Percentiles rank a stretch among this genome's conserved stretches.
Evolutionary conservation across 139 green algal genomes (phyloP).

Genomic region (Chlorella vulgaris): DNA sequence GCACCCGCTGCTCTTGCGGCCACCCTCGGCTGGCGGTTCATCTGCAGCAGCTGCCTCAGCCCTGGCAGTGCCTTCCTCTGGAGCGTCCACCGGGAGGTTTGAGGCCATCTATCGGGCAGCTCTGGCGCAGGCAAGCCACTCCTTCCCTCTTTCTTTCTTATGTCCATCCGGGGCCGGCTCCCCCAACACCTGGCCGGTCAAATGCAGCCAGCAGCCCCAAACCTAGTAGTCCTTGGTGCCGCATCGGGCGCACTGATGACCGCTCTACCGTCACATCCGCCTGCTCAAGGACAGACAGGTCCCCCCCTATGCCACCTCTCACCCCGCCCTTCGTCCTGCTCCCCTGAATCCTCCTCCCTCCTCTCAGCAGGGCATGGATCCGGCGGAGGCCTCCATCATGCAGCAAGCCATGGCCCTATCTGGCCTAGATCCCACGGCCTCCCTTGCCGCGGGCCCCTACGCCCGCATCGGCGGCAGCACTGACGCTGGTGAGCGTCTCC

Average conservation of each 20-base stretch:
- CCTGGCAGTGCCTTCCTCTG: background rate
- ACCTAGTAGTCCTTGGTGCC: too few species aligned
- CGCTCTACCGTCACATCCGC: too few species aligned
- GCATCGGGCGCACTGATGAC: too few species aligned
- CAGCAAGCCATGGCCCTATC: constrained; percentile 12
- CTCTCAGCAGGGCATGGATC: background rate
- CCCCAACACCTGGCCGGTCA: too few species aligned
- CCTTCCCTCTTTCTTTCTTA: background rate
- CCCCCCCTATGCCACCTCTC: too few species aligned
- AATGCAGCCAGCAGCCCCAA: too few species aligned
- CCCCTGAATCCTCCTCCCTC: too few species aligned
- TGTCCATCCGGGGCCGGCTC: too few species aligned
- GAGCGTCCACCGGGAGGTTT: background rate
- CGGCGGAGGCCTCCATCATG: background rate
- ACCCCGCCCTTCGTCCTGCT: background rate
- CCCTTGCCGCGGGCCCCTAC: background rate
- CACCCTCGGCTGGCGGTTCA: background rate
- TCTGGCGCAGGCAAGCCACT: constrained; percentile 5
- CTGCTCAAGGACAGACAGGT: too few species aligned
- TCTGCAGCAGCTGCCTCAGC: background rate
- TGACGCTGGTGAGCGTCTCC: background rate
- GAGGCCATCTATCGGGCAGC: constrained; percentile 24
- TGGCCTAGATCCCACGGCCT: background rate
- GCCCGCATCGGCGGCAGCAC: too few species aligned
- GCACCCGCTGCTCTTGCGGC: constrained; percentile 30